These are phyloP conservation scores for Kalanchoe fedtschenkoi DNA, from an alignment of 164 flowering plant species.

Conservation along the genomic window DNA sequence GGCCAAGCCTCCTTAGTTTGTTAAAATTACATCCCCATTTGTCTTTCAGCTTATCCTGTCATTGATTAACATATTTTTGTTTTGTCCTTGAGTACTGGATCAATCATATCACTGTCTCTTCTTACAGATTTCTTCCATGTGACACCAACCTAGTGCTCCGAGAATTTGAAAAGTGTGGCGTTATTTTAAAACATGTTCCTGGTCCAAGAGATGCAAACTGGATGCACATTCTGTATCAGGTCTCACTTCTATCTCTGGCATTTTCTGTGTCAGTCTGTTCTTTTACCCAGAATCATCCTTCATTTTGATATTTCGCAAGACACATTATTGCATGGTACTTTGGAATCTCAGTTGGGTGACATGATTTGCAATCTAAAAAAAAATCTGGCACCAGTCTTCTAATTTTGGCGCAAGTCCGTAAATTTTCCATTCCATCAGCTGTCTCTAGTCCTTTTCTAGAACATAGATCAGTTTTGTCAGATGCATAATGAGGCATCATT, in stretches of 20 bases:
- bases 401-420: too few species aligned
- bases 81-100: background rate
- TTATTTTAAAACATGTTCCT: slow-evolving; percentile 70
- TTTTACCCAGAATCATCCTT: background rate
- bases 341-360: background rate
- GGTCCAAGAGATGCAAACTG: slow-evolving; percentile 89
- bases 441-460: background rate
- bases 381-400: background rate
- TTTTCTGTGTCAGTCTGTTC: background rate
- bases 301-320: background rate
- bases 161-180: slow-evolving; percentile 94
- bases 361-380: background rate
- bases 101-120: slow-evolving; percentile 6
- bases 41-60: background rate
- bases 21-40: too few species aligned
- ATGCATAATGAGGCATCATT: background rate
- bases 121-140: slow-evolving; percentile 64
- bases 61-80: background rate
- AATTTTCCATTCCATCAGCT: background rate
- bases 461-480: background rate
- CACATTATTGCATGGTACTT: background rate
- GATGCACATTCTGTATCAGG: slow-evolving; percentile 98
- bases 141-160: slow-evolving; percentile 83
- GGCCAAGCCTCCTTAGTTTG: too few species aligned
- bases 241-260: slow-evolving; percentile 14